These are phyloP conservation scores for Telopea speciosissima DNA, from an alignment of 177 flowering plant species.

Conservation along the genomic window DNA sequence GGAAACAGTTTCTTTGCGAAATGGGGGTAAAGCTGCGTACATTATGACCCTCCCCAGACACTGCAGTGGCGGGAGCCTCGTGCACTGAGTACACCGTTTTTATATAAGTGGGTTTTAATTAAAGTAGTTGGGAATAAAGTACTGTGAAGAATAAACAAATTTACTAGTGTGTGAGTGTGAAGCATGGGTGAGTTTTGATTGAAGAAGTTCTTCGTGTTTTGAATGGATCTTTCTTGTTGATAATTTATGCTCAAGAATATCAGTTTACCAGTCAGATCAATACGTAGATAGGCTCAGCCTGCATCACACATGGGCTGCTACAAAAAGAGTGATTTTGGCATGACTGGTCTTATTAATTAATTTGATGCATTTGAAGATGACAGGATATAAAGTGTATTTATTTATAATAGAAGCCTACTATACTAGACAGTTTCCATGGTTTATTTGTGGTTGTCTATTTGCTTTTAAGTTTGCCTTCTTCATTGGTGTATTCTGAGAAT, in stretches of 20 bases:
- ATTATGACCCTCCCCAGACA: too few species aligned
- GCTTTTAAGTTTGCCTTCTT: neutral
- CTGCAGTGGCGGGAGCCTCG: too few species aligned
- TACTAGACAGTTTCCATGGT: neutral
- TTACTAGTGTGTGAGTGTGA: too few species aligned
- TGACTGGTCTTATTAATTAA: neutral
- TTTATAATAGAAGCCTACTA: neutral
- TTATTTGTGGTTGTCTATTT: neutral
- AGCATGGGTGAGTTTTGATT: too few species aligned
- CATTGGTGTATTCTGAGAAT: constrained; percentile 3
- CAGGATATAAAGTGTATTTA: neutral
- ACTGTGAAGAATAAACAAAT: too few species aligned
- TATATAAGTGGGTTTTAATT: too few species aligned
- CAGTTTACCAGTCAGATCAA: neutral
- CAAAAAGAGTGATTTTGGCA: neutral
- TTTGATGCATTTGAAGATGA: neutral
- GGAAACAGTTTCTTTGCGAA: too few species aligned
- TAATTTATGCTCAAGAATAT: neutral
- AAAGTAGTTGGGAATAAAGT: too few species aligned
- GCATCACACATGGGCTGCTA: neutral
- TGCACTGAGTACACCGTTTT: too few species aligned
- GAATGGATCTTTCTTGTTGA: too few species aligned
- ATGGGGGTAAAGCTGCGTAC: too few species aligned
- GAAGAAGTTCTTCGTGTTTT: too few species aligned
- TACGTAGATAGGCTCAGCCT: neutral